Evolutionary conservation across 768 basidiomycete genomes (phyloP), one percentile per base, ranked within the genome.

Genomic region (Mycena latifolia): DNA sequence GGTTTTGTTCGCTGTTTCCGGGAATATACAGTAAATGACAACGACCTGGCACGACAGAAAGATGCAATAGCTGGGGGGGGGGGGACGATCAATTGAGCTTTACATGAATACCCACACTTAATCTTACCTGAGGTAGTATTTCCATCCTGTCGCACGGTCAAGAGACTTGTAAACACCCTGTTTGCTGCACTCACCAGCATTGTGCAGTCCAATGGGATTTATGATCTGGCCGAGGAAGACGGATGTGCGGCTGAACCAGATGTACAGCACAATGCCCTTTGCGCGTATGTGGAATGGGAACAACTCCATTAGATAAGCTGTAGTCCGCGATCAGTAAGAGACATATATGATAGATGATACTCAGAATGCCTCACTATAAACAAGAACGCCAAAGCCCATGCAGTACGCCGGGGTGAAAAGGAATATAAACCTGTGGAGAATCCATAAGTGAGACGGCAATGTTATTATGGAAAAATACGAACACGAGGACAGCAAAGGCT

Each of bases 1-100:
- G 15, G 62, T 63, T 15, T 39, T 55, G 20, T 48, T 9, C 12
- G 62, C 27, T 5, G 55, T 63, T 24, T 63, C 62, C 29, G 62
- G 62, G 48, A 63, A 63, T 39, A 45, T 25, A 15, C 51, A 57
- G n/a, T 51, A 63, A 28, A 63, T 45, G 62, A 63, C 56, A 24
- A 33, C 62, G 5, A 43, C 18, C 41, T 63, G 55, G 20, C 56
- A 43, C 5, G 29, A 11, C 17, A 63, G 33, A 20, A 48, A 31
- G 10, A 63, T 28, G 37, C 47, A 51, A 17, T 56, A 63, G 17
- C 62, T 63, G 25, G 20, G 29, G 14, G 8, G 8, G 6, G n/a
- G n/a, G n/a, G n/a, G n/a, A 10, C 15, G 27, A n/a, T 27, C 29
- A 53, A 4, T 53, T 22, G n/a, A 51, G 29, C 31, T 24, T 33